Percentiles rank a stretch among this genome's conserved stretches.
These are phyloP conservation scores for Phytophthora ohioensis DNA, from an alignment of 352 stramenopile species.

Conservation along the genomic window DNA sequence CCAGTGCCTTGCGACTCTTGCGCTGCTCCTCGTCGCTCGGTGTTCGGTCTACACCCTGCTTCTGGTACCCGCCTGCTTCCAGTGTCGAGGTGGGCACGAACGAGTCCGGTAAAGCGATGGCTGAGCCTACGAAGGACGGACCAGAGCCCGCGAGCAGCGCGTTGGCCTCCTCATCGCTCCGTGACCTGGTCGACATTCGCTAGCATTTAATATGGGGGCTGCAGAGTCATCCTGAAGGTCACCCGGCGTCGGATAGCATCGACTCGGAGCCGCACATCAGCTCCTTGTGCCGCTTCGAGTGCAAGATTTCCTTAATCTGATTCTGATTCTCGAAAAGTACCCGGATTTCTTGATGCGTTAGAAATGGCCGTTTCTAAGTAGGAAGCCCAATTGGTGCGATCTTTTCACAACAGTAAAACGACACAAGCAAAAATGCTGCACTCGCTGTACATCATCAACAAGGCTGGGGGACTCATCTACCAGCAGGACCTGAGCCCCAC, in stretches of 20 bases:
- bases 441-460: constrained; percentile 96
- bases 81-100: constrained; percentile 17
- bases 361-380: no score
- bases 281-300: not conserved
- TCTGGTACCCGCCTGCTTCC: constrained; percentile 39
- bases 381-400: no score
- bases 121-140: constrained; percentile 17
- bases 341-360: no score
- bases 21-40: constrained; percentile 32
- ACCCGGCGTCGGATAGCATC: constrained; percentile 12
- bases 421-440: constrained; percentile 74
- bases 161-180: constrained; percentile 27
- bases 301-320: not conserved
- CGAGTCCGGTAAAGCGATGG: constrained; percentile 15
- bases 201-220: constrained; percentile 13
- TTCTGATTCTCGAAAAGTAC: no score
- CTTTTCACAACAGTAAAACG: not conserved
- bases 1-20: constrained; percentile 49
- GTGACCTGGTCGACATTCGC: constrained; percentile 22
- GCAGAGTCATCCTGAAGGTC: not conserved
- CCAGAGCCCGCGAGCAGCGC: constrained; percentile 21
- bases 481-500: constrained; percentile 90
- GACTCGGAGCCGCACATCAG: constrained; percentile 13
- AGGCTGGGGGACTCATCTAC: constrained; percentile 93
- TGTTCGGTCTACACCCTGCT: not conserved